Evolutionary conservation across 306 rosid genomes (phyloP).

Genomic region (Mimosa pudica): DNA sequence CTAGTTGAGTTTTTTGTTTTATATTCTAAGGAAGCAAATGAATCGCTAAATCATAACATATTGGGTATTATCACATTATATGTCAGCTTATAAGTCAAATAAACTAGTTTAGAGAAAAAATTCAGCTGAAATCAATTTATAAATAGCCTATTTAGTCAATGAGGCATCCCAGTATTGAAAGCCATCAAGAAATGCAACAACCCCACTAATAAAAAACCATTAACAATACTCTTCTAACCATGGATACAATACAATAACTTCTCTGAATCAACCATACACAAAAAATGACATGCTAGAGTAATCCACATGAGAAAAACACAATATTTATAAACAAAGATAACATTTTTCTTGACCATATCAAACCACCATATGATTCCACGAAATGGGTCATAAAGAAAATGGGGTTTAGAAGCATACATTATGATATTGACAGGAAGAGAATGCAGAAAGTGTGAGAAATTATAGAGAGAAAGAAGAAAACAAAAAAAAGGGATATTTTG

Average conservation of each 20-base stretch:
- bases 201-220: background rate
- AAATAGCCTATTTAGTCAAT: no score
- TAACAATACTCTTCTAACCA: background rate
- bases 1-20: no score
- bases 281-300: background rate
- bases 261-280: background rate
- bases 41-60: no score
- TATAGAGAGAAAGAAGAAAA: background rate
- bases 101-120: no score
- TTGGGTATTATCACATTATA: no score
- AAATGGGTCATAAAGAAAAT: slow-evolving; percentile 2
- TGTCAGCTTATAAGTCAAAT: no score
- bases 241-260: background rate
- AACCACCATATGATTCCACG: background rate
- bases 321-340: background rate
- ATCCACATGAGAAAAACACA: background rate
- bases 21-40: no score
- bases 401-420: background rate
- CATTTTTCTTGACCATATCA: slow-evolving; percentile 10
- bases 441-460: background rate
- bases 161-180: background rate
- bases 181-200: background rate
- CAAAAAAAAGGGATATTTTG: background rate
- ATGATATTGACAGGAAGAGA: background rate
- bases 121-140: no score